Conservation (phyloP, 2,329 filamentous ascomycete species). For the Colletotrichum sp. region DNA sequence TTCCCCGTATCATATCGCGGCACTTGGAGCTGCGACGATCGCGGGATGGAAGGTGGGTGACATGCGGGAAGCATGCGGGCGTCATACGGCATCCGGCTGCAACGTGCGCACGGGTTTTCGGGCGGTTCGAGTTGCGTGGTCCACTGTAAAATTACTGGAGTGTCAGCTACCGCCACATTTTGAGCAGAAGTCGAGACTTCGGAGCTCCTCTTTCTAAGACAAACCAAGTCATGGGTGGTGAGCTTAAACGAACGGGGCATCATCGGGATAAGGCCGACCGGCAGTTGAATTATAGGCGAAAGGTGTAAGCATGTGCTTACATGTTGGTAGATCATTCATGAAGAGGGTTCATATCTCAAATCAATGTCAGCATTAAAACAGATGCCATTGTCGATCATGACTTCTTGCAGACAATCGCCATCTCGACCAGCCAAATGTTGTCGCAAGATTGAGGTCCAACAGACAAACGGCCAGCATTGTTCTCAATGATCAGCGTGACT, state of each 20-base stretch:
- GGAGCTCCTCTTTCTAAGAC: not conserved
- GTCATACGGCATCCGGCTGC: not conserved
- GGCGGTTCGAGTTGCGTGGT: not conserved
- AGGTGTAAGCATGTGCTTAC: not conserved
- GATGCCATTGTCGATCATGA: not conserved
- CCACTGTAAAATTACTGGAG: not conserved
- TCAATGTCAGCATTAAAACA: not conserved
- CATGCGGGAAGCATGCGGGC: not conserved
- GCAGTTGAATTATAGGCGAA: not conserved
- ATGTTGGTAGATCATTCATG: not conserved
- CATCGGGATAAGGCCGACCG: not conserved
- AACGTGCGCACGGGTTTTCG: not conserved
- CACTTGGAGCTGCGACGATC: not conserved
- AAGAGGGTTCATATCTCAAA: not conserved
- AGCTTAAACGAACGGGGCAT: not conserved
- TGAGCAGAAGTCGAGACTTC: not conserved
- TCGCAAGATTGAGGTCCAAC: not conserved
- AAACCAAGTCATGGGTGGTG: not conserved
- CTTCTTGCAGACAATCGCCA: not conserved
- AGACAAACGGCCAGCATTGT: not conserved
- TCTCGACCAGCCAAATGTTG: not conserved
- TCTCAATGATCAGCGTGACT: not conserved
- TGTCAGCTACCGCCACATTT: not conserved
- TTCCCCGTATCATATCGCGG: not conserved
- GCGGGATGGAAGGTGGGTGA: not conserved